These are phyloP conservation scores for Penicillium arizonense DNA, from an alignment of 495 filamentous ascomycete genomes.

Conservation along the genomic window DNA sequence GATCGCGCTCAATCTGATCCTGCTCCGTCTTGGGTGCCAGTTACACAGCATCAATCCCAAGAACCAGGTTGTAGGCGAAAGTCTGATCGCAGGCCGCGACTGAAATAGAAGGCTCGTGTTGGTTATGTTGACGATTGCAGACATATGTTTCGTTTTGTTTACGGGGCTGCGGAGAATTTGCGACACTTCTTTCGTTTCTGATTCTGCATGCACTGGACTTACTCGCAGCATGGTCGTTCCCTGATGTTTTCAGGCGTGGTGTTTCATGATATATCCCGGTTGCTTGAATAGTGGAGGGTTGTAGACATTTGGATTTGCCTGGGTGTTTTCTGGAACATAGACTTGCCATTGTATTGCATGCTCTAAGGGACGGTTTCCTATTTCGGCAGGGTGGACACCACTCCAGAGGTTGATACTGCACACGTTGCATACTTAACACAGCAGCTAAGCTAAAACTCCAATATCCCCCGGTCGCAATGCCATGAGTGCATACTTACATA, in stretches of 20 bases:
- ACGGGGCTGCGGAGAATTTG: not conserved
- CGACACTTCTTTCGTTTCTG: not conserved
- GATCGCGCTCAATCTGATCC: not conserved
- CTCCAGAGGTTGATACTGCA: no score
- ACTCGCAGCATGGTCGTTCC: not conserved
- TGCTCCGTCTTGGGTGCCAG: not conserved
- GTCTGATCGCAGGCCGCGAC: conserved; percentile 2
- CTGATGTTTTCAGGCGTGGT: not conserved
- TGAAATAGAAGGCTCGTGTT: conserved; percentile 1
- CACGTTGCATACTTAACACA: no score
- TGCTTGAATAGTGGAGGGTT: not conserved
- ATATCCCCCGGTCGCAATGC: not conserved
- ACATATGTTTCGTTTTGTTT: not conserved
- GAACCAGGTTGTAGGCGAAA: conserved; percentile 1
- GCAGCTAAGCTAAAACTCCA: no score
- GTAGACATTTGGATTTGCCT: not conserved
- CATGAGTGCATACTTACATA: not conserved
- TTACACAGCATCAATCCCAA: conserved; percentile 11
- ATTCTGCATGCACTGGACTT: not conserved
- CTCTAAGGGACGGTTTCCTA: no score
- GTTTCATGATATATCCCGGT: conserved; percentile 7
- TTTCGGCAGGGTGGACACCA: no score
- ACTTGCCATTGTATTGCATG: not conserved
- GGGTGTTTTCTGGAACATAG: not conserved
- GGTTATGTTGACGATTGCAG: not conserved